Evolutionary conservation across 306 rosid genomes (phyloP).

Genomic region (Trifolium fragiferum): DNA sequence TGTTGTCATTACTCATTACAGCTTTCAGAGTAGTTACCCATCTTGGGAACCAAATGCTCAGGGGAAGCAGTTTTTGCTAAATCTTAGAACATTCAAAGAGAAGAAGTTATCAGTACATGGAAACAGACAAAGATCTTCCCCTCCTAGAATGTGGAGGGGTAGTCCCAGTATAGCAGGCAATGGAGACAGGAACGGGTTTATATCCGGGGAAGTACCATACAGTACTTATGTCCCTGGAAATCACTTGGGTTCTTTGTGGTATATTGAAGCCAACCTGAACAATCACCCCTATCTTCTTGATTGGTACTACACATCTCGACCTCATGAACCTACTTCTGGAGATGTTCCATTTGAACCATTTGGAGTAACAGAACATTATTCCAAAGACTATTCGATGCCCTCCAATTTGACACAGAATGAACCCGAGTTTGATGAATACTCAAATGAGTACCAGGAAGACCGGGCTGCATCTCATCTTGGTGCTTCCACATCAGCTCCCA

Average conservation of each 20-base stretch:
- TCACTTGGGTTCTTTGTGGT: constrained; percentile 66
- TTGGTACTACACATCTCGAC: constrained; percentile 72
- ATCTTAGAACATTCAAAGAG: constrained; percentile 70
- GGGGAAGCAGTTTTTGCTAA: constrained; percentile 67
- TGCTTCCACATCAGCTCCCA: constrained; percentile 73
- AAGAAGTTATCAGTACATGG: constrained; percentile 56
- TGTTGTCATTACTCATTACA: constrained; percentile 54
- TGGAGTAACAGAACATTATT: constrained; percentile 48
- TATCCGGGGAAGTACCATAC: constrained; percentile 53
- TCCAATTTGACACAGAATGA: constrained; percentile 48
- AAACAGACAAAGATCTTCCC: constrained; percentile 50
- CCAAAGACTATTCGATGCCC: constrained; percentile 60
- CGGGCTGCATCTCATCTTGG: constrained; percentile 58
- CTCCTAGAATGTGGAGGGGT: constrained; percentile 56
- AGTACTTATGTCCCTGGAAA: constrained; percentile 49
- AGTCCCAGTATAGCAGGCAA: constrained; percentile 51
- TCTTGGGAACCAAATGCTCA: constrained; percentile 81
- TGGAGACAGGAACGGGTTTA: constrained; percentile 52
- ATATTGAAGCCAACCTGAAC: constrained; percentile 58
- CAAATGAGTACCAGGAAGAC: constrained; percentile 42
- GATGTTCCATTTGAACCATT: constrained; percentile 49
- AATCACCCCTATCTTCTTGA: constrained; percentile 79
- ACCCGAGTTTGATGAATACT: constrained; percentile 49
- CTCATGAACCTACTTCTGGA: constrained; percentile 39
- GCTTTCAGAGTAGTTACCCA: constrained; percentile 83